Base-by-base conservation (phyloP, 2,329 filamentous ascomycete genomes). In the Trichoderma sp. region DNA sequence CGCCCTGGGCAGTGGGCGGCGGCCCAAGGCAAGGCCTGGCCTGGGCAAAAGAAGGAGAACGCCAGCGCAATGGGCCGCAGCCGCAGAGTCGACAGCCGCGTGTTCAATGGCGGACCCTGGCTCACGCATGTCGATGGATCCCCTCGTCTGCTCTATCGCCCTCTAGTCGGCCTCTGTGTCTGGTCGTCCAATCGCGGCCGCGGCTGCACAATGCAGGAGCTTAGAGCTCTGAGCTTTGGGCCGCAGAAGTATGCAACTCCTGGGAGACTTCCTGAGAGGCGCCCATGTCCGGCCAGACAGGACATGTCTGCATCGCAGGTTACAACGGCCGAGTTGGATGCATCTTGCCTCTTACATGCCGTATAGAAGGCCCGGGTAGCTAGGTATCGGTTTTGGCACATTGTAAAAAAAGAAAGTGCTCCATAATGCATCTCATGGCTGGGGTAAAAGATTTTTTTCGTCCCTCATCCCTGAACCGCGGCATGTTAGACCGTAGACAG, bases 11-110 rank as follows among this genome's bases (percentile, higher is more conserved):
- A 29, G 61, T 58, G 64, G 64, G 64, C 64, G 37, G 58, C 64
- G 64, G 64, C 31, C 64, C 53, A 49, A 57, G 29, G 29, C 58
- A 37, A 55, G 64, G 55, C 55, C 64, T 52, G 55, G 63, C 40
- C 63, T 43, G 40, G 40, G 40, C 16, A 10, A 47, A 37, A 24
- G 35, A 33, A 52, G 37, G 52, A 35, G 21, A 55, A 58, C 40
- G 64, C 64, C 64, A 67, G 64, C 64, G 64, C 64, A 67, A 67
- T 67, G 64, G 65, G 57, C 49, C 58, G 65, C 65, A 61, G 58
- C 57, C 58, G 65, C 65, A 68, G 35, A 52, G 35, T 53, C 47
- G 58, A 60, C 65, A 68, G 65, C 65, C 65, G 57, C 65, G 65
- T 61, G 65, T 61, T 68, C 63, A 52, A 40, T 53, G 31, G 21